These are phyloP conservation scores for Tolypocladium endophyticum DNA, from an alignment of 2,329 filamentous ascomycete genomes.

Conservation along the genomic window DNA sequence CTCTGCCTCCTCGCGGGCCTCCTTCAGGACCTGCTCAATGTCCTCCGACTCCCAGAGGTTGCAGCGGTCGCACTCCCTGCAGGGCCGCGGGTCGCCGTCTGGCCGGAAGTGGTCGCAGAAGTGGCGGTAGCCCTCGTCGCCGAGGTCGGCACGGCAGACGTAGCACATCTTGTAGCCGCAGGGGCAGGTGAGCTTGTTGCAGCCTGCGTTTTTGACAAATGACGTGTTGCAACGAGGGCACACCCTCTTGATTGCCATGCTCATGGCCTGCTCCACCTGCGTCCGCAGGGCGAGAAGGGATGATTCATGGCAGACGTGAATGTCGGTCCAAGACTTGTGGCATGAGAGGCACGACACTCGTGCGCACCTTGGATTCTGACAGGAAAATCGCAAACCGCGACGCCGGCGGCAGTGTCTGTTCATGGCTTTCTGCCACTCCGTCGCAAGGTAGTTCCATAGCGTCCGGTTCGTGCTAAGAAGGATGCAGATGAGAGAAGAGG, in stretches of 20 bases:
- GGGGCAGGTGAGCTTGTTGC: conserved; percentile 92
- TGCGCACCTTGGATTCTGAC: conserved; percentile 57
- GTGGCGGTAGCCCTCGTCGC: conserved; percentile 73
- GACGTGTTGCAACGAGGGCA: conserved; percentile 85
- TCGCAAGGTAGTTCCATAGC: conserved; percentile 28
- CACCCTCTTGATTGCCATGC: conserved; percentile 85
- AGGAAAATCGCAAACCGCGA: conserved; percentile 68
- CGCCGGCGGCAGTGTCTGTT: conserved; percentile 58
- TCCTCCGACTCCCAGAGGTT: conserved; percentile 73
- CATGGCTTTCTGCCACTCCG: conserved; percentile 48
- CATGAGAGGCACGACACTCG: conserved; percentile 73
- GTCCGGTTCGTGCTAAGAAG: conserved; percentile 31
- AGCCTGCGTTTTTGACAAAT: conserved; percentile 88
- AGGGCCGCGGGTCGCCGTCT: conserved; percentile 60
- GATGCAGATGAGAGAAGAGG: conserved; percentile 35
- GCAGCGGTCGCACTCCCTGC: conserved; percentile 69
- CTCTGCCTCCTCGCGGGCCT: conserved; percentile 63
- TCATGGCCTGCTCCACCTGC: conserved; percentile 86
- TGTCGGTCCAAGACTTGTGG: conserved; percentile 72
- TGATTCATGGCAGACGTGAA: conserved; percentile 84
- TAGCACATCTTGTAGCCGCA: conserved; percentile 99
- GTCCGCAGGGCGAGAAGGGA: conserved; percentile 73
- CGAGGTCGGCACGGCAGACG: conserved; percentile 72
- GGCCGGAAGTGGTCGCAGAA: conserved; percentile 95
- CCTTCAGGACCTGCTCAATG: conserved; percentile 54